Evolutionary conservation across 2,329 filamentous ascomycete genomes (phyloP), one percentile per base, ranked within the genome.

Genomic region (Alternaria metachromatica): DNA sequence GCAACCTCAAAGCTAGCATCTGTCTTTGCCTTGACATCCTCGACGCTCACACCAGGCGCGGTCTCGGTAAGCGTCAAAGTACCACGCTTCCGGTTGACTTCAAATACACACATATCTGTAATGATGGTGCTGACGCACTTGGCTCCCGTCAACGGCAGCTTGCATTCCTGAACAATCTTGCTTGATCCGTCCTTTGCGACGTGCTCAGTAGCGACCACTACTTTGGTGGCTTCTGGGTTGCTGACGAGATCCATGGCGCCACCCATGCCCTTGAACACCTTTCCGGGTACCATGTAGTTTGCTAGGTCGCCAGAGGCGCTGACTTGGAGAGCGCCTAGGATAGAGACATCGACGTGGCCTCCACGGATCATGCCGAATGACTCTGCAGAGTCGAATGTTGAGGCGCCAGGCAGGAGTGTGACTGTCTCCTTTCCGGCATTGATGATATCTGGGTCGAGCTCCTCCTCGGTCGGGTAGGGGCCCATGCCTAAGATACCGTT

Each of bases 361-460:
- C 90, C 90, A 72, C 94, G 89, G 81, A 97, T 96, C 93, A 97
- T 97, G 77, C 92, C 93, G 77, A 97, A 97, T 72, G 90, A 93
- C 83, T 97, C 93, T 74, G 95, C 92, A 71, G 89, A 92, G 70
- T 93, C 93, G 73, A 97, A 97, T 58, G 91, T 89, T 9, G 92
- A 86, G 3, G 93, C 93, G 51, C 94, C 93, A 5, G 90, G 89
- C 46, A 90, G 88, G 51, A 97, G 87, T 1, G 93, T 96, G 6
- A 97, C 93, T 1, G 93, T 97, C 84, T 97, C 93, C 83, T 97
- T 97, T 72, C 93, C 93, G 11, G 93, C 94, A 77, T 97, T 97
- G 85, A 97, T 94, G 50, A 97, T 87, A 80, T 97, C 94, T 2
- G 93, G 84, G 73, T 97, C 93, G 81, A 96, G 91, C 69, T 88